Base-by-base conservation (phyloP, 176 grass and related monocot genomes). In the Rhynchospora breviuscula region DNA sequence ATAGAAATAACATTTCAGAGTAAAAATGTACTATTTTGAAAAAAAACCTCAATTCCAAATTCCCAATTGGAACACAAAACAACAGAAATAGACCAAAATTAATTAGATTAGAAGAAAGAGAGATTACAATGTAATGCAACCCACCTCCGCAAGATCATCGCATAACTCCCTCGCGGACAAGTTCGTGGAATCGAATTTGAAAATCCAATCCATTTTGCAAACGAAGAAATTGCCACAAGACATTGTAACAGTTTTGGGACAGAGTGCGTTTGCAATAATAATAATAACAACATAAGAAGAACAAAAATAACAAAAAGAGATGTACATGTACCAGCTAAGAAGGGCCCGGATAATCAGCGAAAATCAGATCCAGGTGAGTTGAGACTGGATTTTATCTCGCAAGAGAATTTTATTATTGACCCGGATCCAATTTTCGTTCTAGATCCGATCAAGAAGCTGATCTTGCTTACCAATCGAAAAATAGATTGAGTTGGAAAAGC, bases 391-490 rank as follows among this genome's bases (percentile, higher is more conserved):
- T 82, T 82, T 33, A 82, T 82, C 12, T 82, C 21, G 80, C 80
- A 67, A 82, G 80, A 67, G 17, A 18, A 23, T 33, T 29, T 67
- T 18, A 82, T 48, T 8, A 31, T 82, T 67, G 80, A 65, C 44
- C 18, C 60, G 80, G 67, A 67, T 60, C 43, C n/a, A 31, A 23
- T 67, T 18, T 52, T 54, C 4, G 35, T 66, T 22, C 76, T 67
- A 82, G 61, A 82, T 82, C 80, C 80, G 53, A 82, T 21, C 80
- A 82, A 82, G 80, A 82, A 82, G 80, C 80, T 82, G 61, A 67
- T 53, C 80, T 82, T 82, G 80, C 80, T 49, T 15, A 23, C 15
- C 35, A 40, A 40, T 40, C 35, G 35, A 40, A 4, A 40, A 40
- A 40, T 40, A 40, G 3, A 40, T 35, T 1, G 33, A 40, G 35